phyloP scores from a whole-genome alignment of 371 early-diverging fungal species.

The Syncephalis plumigaleata region DNA sequence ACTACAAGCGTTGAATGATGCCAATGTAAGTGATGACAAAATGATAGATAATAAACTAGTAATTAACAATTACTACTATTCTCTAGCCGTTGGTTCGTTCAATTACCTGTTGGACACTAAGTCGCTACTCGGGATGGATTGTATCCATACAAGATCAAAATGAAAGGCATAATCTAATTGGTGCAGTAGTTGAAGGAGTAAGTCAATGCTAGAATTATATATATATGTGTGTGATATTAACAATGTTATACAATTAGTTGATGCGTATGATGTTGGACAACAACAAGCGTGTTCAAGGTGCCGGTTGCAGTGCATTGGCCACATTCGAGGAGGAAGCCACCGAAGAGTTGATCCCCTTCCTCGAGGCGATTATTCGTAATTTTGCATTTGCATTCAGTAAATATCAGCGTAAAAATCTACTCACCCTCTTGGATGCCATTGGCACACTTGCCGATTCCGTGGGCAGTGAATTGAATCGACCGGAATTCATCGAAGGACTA shows the following conservation, averaged over 20 bases:
- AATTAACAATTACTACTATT: too few relatives aligned
- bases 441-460: constrained; percentile 87
- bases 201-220: constrained; percentile 6
- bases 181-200: constrained; percentile 61
- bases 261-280: constrained; percentile 63
- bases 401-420: constrained; percentile 78
- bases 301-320: constrained; percentile 87
- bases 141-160: constrained; percentile 35
- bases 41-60: not conserved
- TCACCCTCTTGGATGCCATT: constrained; percentile 83
- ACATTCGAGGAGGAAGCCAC: constrained; percentile 81
- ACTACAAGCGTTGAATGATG: constrained; percentile 54
- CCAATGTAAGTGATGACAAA: constrained; percentile 28
- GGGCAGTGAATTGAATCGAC: constrained; percentile 57
- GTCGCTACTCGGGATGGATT: constrained; percentile 82
- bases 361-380: constrained; percentile 59
- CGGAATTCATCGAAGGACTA: constrained; percentile 45
- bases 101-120: constrained; percentile 96
- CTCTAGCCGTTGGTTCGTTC: constrained; percentile 72
- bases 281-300: constrained; percentile 89
- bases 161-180: constrained; percentile 49
- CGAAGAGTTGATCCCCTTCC: constrained; percentile 55
- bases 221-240: constrained; percentile 2
- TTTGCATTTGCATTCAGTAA: constrained; percentile 56
- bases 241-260: constrained; percentile 17